phyloP scores from a whole-genome alignment of 805 yeast genomes.

The Cyberlindnera mississippiensis region DNA sequence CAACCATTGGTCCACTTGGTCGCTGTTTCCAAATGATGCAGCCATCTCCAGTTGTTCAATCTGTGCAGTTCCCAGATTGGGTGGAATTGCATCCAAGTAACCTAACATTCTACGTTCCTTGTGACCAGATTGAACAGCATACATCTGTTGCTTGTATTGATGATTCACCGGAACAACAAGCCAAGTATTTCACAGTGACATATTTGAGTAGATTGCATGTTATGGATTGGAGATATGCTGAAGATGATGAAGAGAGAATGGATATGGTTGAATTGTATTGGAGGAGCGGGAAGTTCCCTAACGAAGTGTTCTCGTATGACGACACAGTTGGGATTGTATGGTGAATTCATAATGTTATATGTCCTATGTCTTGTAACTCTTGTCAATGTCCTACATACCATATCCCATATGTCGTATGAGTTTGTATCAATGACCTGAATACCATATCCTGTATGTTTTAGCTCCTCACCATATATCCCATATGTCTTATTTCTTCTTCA shows the following conservation, averaged over 20 bases:
- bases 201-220: background rate
- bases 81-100: background rate
- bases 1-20: background rate
- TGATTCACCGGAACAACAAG: background rate
- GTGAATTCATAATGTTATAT: no score
- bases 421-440: no score
- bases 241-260: background rate
- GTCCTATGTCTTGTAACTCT: no score
- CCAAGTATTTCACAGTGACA: background rate
- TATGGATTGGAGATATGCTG: slow-evolving; percentile 1
- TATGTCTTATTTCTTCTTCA: background rate
- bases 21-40: background rate
- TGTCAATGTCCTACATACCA: no score
- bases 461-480: no score
- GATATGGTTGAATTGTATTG: background rate
- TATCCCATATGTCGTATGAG: no score
- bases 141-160: background rate
- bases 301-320: no score
- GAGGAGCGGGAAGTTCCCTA: background rate
- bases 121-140: background rate
- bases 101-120: background rate
- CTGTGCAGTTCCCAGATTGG: background rate
- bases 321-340: no score
- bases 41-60: background rate
- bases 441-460: no score